Evolutionary conservation across 148 eudicot genomes (phyloP), one percentile per base, ranked within the genome.

Genomic region (Nepenthes gracilis): DNA sequence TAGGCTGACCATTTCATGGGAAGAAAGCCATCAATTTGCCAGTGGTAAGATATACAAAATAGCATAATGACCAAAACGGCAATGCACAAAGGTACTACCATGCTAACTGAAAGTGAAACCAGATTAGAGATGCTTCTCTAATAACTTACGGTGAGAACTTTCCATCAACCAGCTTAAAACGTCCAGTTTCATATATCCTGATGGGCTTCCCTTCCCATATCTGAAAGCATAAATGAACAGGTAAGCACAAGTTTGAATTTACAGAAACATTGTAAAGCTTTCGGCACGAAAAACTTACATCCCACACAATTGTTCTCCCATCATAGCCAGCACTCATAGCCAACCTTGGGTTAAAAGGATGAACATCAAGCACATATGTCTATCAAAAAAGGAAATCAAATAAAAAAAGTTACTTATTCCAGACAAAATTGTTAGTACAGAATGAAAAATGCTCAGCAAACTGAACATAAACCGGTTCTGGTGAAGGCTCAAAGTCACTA

Each of bases 271-370:
- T 52, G 43, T 64, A 67, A 36, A 35, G 35, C 34, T 62, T 52
- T 32, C n/a, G 59, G 48, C 37, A 35, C 6, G 12, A 55, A 67
- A 58, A 61, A 78, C 99, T 88, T 73, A 93, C 99, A 81, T 93
- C 99, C 99, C 99, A 93, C 55, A 93, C 77, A 55, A 93, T 86
- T 48, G 96, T 93, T 80, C 84, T 93, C 56, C 99, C 99, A 79
- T 93, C 99, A 77, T 93, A 88, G 60, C 99, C 99, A 74, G 99
- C 96, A 76, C 99, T 93, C 99, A 93, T 93, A 52, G 99, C 99
- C 63, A 93, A 88, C 37, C 99, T 85, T 36, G 96, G 96, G 59
- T 93, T 88, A 70, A 86, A 88, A 54, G 99, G 99, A 70, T 93
- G 99, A 63, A 93, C 99, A 75, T 93, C 99, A 70, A 93, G 72